A percentile compares a stretch with the other conserved stretches of the same genome.
phyloP scores from a whole-genome alignment of 495 filamentous ascomycete species.

The Neurospora sp. region DNA sequence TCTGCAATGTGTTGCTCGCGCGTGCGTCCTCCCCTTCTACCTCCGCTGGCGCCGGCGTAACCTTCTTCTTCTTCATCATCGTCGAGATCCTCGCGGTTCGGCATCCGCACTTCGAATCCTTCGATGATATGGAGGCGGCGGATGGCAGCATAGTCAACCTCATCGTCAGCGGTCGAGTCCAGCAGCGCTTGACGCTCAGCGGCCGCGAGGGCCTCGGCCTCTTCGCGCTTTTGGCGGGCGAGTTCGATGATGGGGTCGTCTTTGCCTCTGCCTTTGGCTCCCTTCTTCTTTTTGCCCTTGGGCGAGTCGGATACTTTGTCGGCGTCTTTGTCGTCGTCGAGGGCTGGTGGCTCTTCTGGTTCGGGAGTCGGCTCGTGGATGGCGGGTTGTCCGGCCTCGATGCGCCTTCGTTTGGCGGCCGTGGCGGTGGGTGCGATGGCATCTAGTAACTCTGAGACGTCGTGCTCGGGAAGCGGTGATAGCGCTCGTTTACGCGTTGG shows the following conservation, averaged over 20 bases:
- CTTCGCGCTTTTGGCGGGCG: slow-evolving; percentile 56
- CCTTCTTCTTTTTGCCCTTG: slow-evolving; percentile 5
- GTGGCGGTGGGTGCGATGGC: slow-evolving; percentile 59
- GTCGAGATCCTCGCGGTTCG: neutral
- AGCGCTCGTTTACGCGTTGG: slow-evolving; percentile 35
- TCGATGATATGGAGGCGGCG: slow-evolving; percentile 70
- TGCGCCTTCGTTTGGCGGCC: slow-evolving; percentile 58
- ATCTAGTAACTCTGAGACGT: slow-evolving; percentile 46
- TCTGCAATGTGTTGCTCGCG: slow-evolving; percentile 38
- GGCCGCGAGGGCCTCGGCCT: slow-evolving; percentile 51
- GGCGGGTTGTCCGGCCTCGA: slow-evolving; percentile 37
- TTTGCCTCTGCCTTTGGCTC: slow-evolving; percentile 36
- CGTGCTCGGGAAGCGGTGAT: slow-evolving; percentile 23
- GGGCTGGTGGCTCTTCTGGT: slow-evolving; percentile 3
- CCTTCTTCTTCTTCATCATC: neutral
- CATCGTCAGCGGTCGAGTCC: slow-evolving; percentile 34
- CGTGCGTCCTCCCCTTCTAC: slow-evolving; percentile 20
- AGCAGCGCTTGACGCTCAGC: slow-evolving; percentile 47
- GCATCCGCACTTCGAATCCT: slow-evolving; percentile 55
- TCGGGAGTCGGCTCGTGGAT: slow-evolving; percentile 14
- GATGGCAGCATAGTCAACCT: slow-evolving; percentile 59
- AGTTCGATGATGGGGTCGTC: slow-evolving; percentile 58
- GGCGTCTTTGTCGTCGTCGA: slow-evolving; percentile 3
- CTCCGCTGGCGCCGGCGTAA: neutral
- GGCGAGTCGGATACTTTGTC: slow-evolving; percentile 5